Percentiles rank a stretch among this genome's conserved stretches.
phyloP scores from a whole-genome alignment of 78 protist genomes.

The Pelomyxa schiedti region DNA sequence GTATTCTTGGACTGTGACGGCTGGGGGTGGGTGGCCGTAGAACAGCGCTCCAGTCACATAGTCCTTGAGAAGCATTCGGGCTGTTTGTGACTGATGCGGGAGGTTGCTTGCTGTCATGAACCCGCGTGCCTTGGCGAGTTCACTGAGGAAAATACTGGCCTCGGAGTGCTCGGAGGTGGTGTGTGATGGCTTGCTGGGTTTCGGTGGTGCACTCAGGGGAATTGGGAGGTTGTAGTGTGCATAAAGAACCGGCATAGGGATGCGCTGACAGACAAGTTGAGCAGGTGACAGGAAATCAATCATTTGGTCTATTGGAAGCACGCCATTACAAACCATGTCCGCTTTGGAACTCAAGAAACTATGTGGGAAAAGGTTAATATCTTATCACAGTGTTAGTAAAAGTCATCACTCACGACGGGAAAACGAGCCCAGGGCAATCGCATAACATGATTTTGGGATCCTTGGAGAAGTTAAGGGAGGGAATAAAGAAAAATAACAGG shows the following conservation, averaged over 20 bases:
- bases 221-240: background rate
- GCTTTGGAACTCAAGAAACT: conserved; percentile 14
- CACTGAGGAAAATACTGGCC: conserved; percentile 28
- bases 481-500: background rate
- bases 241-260: conserved; percentile 8
- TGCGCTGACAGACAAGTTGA: conserved; percentile 24
- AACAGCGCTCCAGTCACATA: conserved; percentile 28
- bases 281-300: conserved; percentile 51
- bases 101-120: conserved; percentile 47
- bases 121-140: conserved; percentile 40
- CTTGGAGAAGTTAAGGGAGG: no score
- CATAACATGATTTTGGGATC: conserved; percentile 45
- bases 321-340: conserved; percentile 82
- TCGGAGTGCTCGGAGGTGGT: conserved; percentile 35
- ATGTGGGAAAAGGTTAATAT: background rate
- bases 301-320: conserved; percentile 86
- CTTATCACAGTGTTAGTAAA: conserved; percentile 3
- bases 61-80: conserved; percentile 44
- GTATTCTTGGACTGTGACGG: conserved; percentile 24
- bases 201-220: background rate
- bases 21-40: conserved; percentile 50
- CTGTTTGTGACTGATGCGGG: conserved; percentile 44
- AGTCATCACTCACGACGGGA: conserved; percentile 76
- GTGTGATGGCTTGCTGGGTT: background rate
- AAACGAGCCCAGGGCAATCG: conserved; percentile 97